phyloP scores from a whole-genome alignment of 768 basidiomycete species.

The Trametes meyenii region DNA sequence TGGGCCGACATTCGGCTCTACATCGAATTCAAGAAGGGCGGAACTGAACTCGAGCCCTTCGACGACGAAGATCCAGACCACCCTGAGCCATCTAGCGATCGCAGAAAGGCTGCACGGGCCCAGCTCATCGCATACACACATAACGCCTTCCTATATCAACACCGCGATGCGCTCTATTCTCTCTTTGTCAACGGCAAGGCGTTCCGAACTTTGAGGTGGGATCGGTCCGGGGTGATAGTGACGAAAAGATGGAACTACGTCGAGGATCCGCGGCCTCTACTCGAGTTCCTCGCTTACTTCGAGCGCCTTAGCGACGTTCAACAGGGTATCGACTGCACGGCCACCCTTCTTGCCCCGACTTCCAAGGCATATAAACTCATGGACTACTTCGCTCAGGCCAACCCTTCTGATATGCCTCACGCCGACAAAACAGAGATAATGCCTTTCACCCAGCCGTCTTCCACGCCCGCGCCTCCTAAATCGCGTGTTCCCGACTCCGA shows the following conservation, averaged over 20 bases:
- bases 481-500: too few relatives aligned
- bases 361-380: background rate
- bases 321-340: constrained; percentile 11
- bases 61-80: background rate
- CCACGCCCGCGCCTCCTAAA: too few relatives aligned
- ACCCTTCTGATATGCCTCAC: background rate
- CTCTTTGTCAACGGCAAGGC: background rate
- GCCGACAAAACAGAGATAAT: too few relatives aligned
- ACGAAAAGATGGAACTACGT: constrained; percentile 1
- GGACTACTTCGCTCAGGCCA: background rate
- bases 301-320: background rate
- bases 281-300: background rate
- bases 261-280: background rate
- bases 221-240: background rate
- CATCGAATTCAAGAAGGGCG: constrained; percentile 7
- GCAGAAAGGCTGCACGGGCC: background rate
- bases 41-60: background rate
- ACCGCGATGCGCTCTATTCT: background rate
- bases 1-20: background rate
- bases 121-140: background rate
- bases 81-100: background rate
- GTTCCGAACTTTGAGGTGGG: constrained; percentile 6
- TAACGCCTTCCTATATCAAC: constrained; percentile 1
- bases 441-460: too few relatives aligned
- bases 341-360: background rate